Conservation (phyloP, 2,329 filamentous ascomycete species). For the Penicillium concentricum region DNA sequence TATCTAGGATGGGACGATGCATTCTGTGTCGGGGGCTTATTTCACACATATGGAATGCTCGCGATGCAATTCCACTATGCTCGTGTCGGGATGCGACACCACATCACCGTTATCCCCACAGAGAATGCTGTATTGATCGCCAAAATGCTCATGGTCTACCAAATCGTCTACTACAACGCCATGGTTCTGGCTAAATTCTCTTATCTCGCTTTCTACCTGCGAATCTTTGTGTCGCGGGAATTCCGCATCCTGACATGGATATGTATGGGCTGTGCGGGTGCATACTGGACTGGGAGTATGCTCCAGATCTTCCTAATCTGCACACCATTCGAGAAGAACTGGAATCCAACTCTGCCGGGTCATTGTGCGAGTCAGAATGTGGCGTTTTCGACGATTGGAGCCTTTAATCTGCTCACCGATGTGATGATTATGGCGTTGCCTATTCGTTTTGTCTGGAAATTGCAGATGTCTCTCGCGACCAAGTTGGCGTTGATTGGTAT, state of each 20-base stretch:
- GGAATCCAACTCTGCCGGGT: constrained; percentile 16
- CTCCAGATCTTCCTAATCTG: constrained; percentile 29
- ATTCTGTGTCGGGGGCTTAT: constrained; percentile 22
- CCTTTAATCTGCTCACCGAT: constrained; percentile 27
- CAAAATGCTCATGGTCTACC: constrained; percentile 23
- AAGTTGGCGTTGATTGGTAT: constrained; percentile 24
- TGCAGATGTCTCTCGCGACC: constrained; percentile 24
- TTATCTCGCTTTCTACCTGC: constrained; percentile 33
- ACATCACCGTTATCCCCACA: constrained; percentile 3
- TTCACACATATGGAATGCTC: constrained; percentile 22
- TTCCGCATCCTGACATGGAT: constrained; percentile 31
- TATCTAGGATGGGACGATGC: constrained; percentile 33
- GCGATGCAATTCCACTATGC: constrained; percentile 22
- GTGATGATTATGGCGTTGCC: constrained; percentile 24
- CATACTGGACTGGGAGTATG: constrained; percentile 30
- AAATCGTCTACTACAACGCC: constrained; percentile 29
- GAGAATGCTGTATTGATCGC: constrained; percentile 9
- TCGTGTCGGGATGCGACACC: constrained; percentile 17
- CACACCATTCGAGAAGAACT: constrained; percentile 20
- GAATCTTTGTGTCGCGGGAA: constrained; percentile 31
- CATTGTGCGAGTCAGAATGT: constrained; percentile 24
- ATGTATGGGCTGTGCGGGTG: constrained; percentile 24
- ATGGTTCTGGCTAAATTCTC: constrained; percentile 31
- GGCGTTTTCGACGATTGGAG: constrained; percentile 24
- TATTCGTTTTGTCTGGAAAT: constrained; percentile 25